Conservation (phyloP, 805 yeast species). For the Middelhovenomyces tepae region DNA sequence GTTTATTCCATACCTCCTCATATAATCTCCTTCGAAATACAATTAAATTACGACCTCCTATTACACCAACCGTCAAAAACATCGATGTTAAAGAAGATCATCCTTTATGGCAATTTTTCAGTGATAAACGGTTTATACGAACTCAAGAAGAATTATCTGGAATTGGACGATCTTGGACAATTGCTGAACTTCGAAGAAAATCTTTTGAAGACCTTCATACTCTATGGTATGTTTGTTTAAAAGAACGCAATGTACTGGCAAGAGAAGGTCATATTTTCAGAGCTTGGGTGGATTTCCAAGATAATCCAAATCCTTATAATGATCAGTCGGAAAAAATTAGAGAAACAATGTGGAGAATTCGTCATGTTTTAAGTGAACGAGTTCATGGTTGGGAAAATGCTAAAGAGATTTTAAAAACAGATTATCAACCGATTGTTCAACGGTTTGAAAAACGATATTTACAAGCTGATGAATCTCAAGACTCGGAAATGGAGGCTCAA, state of each 20-base stretch:
- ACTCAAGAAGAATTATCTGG: slow-evolving; percentile 37
- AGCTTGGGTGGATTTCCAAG: slow-evolving; percentile 22
- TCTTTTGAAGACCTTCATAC: slow-evolving; percentile 86
- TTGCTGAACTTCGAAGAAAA: slow-evolving; percentile 83
- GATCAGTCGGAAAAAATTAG: slow-evolving; percentile 37
- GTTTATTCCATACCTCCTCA: too few species aligned
- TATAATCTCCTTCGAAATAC: slow-evolving; percentile 2
- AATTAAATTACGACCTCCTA: slow-evolving; percentile 58
- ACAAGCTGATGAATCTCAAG: slow-evolving; percentile 44
- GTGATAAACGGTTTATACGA: slow-evolving; percentile 54
- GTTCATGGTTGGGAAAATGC: slow-evolving; percentile 61
- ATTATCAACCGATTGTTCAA: slow-evolving; percentile 40
- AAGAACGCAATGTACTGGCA: slow-evolving; percentile 69
- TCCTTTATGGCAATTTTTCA: slow-evolving; percentile 92
- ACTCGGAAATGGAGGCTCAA: slow-evolving; percentile 53
- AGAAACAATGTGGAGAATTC: slow-evolving; percentile 67
- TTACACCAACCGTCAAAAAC: slow-evolving; percentile 71
- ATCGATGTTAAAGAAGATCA: slow-evolving; percentile 72
- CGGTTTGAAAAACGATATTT: slow-evolving; percentile 55
- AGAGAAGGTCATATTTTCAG: slow-evolving; percentile 62
- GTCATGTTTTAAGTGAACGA: slow-evolving; percentile 82
- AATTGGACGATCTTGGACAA: slow-evolving; percentile 67
- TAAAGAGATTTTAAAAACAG: slow-evolving; percentile 35
- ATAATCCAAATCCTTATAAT: slow-evolving; percentile 21
- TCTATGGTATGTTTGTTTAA: slow-evolving; percentile 80